Evolutionary conservation across 768 basidiomycete genomes (phyloP).

Genomic region (Naganishia friedmannii): DNA sequence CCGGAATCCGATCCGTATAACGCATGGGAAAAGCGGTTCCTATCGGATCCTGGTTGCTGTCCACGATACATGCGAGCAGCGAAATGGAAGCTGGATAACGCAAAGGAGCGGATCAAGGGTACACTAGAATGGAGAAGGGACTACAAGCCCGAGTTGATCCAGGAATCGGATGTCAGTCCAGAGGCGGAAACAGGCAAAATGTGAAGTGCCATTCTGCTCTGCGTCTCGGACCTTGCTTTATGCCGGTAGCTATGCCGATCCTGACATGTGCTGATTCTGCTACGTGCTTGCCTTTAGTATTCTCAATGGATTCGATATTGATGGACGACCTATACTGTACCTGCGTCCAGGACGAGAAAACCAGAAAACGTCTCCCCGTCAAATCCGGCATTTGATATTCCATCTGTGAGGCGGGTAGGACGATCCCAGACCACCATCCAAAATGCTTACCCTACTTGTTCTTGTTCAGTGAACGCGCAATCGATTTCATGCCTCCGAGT

Average conservation of each 20-base stretch:
- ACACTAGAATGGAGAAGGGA: slow-evolving; percentile 83
- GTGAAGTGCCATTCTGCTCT: slow-evolving; percentile 55
- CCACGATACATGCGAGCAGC: slow-evolving; percentile 78
- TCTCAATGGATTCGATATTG: slow-evolving; percentile 77
- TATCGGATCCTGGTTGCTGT: slow-evolving; percentile 64
- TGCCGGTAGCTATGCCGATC: too few relatives aligned
- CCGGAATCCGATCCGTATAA: slow-evolving; percentile 69
- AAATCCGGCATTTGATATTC: slow-evolving; percentile 81
- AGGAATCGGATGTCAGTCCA: slow-evolving; percentile 65
- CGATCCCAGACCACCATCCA: background rate
- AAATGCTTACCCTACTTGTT: background rate
- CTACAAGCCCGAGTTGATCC: slow-evolving; percentile 77
- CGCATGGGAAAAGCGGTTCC: slow-evolving; percentile 74
- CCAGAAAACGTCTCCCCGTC: slow-evolving; percentile 70
- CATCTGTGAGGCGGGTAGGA: slow-evolving; percentile 63
- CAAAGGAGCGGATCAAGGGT: slow-evolving; percentile 70
- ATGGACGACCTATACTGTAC: slow-evolving; percentile 82
- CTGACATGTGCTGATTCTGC: too few relatives aligned
- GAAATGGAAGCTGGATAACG: slow-evolving; percentile 77
- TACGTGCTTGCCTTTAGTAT: slow-evolving; percentile 57
- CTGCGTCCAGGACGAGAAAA: slow-evolving; percentile 86
- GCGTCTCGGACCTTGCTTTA: slow-evolving; percentile 7
- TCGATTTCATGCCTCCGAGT: slow-evolving; percentile 79
- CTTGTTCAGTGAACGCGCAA: slow-evolving; percentile 70
- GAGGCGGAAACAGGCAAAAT: slow-evolving; percentile 86